phyloP scores from a whole-genome alignment of 1,139 yeast genomes.

The Candida gigantensis region DNA sequence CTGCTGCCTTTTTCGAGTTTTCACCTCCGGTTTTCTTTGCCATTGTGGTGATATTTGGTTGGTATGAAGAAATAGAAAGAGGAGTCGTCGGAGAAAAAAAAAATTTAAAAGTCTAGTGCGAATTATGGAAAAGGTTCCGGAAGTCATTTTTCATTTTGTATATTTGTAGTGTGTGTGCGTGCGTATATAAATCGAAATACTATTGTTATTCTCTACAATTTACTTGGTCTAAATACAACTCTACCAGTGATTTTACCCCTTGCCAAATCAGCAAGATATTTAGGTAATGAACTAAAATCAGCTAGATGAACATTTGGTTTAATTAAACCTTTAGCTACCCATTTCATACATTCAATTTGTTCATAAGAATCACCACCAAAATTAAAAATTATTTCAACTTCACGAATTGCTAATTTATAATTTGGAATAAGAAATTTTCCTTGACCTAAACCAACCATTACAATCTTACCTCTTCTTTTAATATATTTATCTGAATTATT shows the following conservation, averaged over 20 bases:
- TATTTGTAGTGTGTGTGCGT: no score
- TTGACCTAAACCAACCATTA: slow-evolving; percentile 47
- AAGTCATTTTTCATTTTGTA: no score
- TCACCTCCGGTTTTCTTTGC: slow-evolving; percentile 59
- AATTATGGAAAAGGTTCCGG: slow-evolving; percentile 9
- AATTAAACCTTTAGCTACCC: slow-evolving; percentile 44
- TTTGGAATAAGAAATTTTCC: slow-evolving; percentile 32
- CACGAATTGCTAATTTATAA: slow-evolving; percentile 42
- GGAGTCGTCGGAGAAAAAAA: no score
- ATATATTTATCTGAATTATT: slow-evolving; percentile 36
- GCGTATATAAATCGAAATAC: no score
- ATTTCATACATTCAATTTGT: slow-evolving; percentile 45
- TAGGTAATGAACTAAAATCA: slow-evolving; percentile 38
- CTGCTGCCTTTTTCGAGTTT: slow-evolving; percentile 66
- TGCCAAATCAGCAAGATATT: slow-evolving; percentile 34
- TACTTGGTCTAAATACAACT: slow-evolving; percentile 41
- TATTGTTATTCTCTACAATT: no score
- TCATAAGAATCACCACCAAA: slow-evolving; percentile 52
- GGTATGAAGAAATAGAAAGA: no score
- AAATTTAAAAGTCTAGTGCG: no score
- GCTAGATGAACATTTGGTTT: slow-evolving; percentile 37
- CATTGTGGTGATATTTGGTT: slow-evolving; percentile 31
- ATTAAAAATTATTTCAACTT: slow-evolving; percentile 40
- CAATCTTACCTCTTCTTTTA: slow-evolving; percentile 38
- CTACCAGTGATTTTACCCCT: slow-evolving; percentile 47